Conservation (phyloP, 2,329 filamentous ascomycete species). For the Cladorrhinum sp. region DNA sequence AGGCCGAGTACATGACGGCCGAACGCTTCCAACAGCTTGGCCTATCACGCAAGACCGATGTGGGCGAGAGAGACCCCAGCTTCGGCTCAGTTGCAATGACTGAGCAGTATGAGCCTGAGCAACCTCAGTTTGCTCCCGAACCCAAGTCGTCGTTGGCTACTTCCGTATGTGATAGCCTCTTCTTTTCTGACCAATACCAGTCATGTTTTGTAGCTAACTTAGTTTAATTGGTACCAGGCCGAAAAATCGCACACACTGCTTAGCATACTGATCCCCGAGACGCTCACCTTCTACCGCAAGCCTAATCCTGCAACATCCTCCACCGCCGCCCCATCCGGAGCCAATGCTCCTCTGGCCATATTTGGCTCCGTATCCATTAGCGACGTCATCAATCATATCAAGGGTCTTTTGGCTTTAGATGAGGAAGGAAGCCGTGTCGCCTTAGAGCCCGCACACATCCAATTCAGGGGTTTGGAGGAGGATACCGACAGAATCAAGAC, state of each 20-base stretch:
- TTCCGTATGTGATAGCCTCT: neutral
- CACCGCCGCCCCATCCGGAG: constrained; percentile 17
- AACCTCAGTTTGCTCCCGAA: neutral
- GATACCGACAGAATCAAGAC: constrained; percentile 40
- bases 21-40: constrained; percentile 32
- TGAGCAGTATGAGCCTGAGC: neutral
- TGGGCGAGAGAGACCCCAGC: constrained; percentile 32
- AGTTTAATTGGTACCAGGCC: constrained; percentile 29
- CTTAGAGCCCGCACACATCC: constrained; percentile 36
- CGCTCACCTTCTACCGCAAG: constrained; percentile 39
- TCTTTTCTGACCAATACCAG: constrained; percentile 4
- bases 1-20: constrained; percentile 38
- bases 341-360: constrained; percentile 30
- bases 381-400: constrained; percentile 37
- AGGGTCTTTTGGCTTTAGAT: constrained; percentile 34
- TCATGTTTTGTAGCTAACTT: neutral
- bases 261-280: constrained; percentile 34
- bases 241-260: constrained; percentile 37
- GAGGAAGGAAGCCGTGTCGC: constrained; percentile 34
- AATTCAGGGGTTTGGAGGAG: constrained; percentile 33
- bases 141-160: neutral
- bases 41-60: constrained; percentile 25
- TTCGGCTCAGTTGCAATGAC: constrained; percentile 23
- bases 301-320: constrained; percentile 29
- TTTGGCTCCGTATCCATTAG: constrained; percentile 42